These are phyloP conservation scores for Dentipellis fragilis DNA, from an alignment of 768 basidiomycete species.

Conservation along the genomic window DNA sequence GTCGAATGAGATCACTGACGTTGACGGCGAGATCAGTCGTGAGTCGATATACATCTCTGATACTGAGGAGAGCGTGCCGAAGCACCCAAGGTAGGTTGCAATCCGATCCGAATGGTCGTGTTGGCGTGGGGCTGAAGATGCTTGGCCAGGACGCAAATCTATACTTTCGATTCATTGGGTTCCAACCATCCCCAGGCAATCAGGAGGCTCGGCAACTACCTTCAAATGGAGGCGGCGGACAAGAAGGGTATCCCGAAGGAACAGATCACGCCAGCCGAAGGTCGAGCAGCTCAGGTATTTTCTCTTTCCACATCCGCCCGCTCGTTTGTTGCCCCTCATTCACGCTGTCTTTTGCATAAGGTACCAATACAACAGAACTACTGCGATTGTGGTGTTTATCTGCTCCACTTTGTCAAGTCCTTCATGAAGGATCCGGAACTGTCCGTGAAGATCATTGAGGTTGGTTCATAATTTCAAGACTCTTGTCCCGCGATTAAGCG, in stretches of 20 bases:
- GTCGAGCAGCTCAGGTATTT: conserved; percentile 45
- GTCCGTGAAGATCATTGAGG: conserved; percentile 38
- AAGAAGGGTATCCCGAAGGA: conserved; percentile 31
- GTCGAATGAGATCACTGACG: neutral
- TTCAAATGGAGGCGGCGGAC: conserved; percentile 67
- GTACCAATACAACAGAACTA: conserved; percentile 84
- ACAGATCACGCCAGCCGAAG: conserved; percentile 28
- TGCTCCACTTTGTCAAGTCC: conserved; percentile 75
- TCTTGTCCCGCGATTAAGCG: too few relatives aligned
- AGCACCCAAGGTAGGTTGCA: neutral
- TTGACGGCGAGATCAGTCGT: neutral
- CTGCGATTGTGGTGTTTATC: conserved; percentile 88
- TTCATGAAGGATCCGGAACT: conserved; percentile 57
- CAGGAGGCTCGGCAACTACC: conserved; percentile 54
- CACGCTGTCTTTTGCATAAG: conserved; percentile 26
- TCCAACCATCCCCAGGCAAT: conserved; percentile 56
- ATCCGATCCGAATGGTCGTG: too few relatives aligned
- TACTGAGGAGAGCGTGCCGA: neutral
- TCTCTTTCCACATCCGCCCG: neutral
- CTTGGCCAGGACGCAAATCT: conserved; percentile 41
- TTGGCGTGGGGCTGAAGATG: neutral
- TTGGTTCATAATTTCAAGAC: conserved; percentile 19
- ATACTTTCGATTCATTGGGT: conserved; percentile 87
- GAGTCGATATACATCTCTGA: neutral
- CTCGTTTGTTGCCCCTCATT: neutral